Evolutionary conservation across 441 rosid genomes (phyloP).

Genomic region (Aleurites moluccanus): DNA sequence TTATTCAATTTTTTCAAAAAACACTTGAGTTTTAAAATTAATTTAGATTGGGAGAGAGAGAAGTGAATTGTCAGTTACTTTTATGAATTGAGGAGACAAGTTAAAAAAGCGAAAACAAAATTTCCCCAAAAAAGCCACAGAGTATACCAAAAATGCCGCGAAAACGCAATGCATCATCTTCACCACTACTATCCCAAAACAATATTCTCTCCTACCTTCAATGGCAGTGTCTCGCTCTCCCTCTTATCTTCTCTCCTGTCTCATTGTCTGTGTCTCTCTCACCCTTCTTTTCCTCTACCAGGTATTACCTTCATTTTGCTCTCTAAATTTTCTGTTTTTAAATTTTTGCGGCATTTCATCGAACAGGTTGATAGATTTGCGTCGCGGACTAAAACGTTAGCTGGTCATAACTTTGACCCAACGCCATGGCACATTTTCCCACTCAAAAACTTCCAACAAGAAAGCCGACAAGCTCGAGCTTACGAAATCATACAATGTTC

Average conservation of each 20-base stretch:
- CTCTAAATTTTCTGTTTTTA: no score
- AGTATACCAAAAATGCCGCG: no score
- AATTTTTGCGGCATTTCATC: conserved; percentile 12
- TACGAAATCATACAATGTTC: conserved; percentile 80
- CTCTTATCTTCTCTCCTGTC: conserved; percentile 42
- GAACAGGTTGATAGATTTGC: conserved; percentile 54
- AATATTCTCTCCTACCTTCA: background rate
- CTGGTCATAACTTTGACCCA: conserved; percentile 85
- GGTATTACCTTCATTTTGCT: conserved; percentile 30
- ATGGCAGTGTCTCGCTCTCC: conserved; percentile 50
- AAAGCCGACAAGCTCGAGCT: conserved; percentile 46
- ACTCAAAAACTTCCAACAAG: conserved; percentile 47
- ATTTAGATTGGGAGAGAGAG: no score
- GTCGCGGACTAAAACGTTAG: conserved; percentile 61
- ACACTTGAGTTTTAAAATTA: no score
- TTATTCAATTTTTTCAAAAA: no score
- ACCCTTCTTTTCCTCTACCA: conserved; percentile 57
- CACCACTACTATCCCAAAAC: no score
- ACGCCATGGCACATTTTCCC: conserved; percentile 93
- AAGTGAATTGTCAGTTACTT: no score
- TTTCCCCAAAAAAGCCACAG: no score
- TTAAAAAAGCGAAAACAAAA: no score
- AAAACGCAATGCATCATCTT: no score
- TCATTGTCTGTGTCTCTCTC: conserved; percentile 55
- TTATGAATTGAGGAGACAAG: no score